These are phyloP conservation scores for Paramecium caudatum DNA, from an alignment of 73 alveolate species.

Conservation along the genomic window DNA sequence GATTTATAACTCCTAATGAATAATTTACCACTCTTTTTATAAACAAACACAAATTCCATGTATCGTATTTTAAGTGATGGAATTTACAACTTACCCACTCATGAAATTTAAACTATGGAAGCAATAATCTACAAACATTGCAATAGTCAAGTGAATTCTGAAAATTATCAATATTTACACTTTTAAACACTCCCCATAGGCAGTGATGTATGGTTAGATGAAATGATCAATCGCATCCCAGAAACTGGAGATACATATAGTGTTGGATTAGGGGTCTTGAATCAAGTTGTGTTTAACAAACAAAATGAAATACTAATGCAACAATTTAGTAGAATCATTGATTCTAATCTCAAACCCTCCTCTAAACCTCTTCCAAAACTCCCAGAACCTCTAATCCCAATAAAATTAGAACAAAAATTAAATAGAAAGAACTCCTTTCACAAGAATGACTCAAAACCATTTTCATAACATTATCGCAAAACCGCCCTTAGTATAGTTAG, in stretches of 20 bases:
- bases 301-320: not conserved
- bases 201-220: conserved; percentile 36
- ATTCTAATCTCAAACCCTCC: not conserved
- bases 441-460: conserved; percentile 15
- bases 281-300: not conserved
- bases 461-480: not conserved
- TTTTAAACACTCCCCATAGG: not conserved
- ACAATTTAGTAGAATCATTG: not conserved
- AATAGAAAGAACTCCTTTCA: not conserved
- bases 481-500: not conserved
- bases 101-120: not conserved
- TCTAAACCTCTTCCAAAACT: not conserved
- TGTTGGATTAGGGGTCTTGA: not conserved
- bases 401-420: not conserved
- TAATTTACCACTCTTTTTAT: not conserved
- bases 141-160: not conserved
- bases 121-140: not conserved
- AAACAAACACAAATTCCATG: not conserved
- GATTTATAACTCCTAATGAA: not conserved
- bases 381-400: not conserved
- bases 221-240: conserved; percentile 15
- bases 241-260: conserved; percentile 25
- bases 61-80: conserved; percentile 1
- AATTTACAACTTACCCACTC: not conserved
- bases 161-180: conserved; percentile 16